Evolutionary conservation across 2,329 filamentous ascomycete species (phyloP).

Genomic region (Fusarium annulatum): DNA sequence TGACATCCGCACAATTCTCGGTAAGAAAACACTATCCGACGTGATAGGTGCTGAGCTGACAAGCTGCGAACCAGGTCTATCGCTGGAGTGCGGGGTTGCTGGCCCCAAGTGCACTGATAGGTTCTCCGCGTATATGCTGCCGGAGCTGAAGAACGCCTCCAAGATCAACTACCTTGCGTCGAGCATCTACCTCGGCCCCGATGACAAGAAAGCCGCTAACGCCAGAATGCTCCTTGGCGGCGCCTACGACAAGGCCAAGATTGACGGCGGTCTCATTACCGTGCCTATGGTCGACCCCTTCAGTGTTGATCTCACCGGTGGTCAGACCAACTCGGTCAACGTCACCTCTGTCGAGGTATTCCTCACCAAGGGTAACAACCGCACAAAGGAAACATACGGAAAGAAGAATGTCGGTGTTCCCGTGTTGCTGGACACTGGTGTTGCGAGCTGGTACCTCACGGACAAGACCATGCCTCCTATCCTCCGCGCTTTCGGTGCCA

Average conservation of each 20-base stretch:
- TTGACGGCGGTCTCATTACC: neutral
- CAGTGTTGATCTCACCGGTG: neutral
- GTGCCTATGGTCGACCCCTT: too few species aligned
- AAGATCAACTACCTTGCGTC: neutral
- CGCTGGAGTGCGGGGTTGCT: neutral
- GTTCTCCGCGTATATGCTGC: neutral
- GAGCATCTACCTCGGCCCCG: neutral
- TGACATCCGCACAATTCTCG: too few species aligned
- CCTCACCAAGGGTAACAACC: neutral
- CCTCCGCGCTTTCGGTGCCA: neutral
- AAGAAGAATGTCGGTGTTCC: neutral
- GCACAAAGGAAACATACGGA: neutral
- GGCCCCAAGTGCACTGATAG: neutral
- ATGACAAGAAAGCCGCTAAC: constrained; percentile 2
- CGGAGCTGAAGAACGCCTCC: constrained; percentile 2
- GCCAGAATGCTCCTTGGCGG: constrained; percentile 5
- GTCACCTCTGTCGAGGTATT: constrained; percentile 1
- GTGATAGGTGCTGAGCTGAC: too few species aligned
- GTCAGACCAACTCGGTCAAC: neutral
- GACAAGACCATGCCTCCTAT: neutral
- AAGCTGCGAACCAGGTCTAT: too few species aligned
- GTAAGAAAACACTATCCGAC: too few species aligned
- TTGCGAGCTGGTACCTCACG: neutral
- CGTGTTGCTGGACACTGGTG: neutral
- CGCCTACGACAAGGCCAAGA: neutral